Percentiles rank a stretch among this genome's conserved stretches.
phyloP scores from a whole-genome alignment of 2,329 filamentous ascomycete species.

The Stromatinia cepivora region DNA sequence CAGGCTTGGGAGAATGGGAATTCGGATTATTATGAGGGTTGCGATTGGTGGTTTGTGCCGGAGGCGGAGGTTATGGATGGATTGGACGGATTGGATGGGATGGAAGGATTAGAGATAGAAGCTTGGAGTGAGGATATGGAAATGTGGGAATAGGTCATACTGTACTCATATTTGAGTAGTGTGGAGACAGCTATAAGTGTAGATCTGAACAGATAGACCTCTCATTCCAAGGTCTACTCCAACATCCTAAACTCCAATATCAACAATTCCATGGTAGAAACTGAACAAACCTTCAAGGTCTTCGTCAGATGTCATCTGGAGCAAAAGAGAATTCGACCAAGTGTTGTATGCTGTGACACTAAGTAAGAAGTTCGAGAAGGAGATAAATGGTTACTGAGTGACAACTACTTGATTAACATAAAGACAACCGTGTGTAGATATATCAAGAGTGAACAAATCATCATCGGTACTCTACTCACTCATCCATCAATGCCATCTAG shows the following conservation, averaged over 20 bases:
- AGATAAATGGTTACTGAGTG: background rate
- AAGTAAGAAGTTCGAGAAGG: background rate
- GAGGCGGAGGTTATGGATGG: background rate
- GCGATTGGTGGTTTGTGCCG: background rate
- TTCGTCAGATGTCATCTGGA: accelerated
- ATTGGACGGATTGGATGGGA: background rate
- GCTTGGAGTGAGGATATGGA: background rate
- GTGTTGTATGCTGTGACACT: background rate
- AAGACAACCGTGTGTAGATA: background rate
- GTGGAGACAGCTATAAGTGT: no score
- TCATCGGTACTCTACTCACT: no score
- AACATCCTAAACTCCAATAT: accelerated
- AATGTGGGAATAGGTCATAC: background rate
- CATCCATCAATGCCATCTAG: background rate
- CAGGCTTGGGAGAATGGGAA: background rate
- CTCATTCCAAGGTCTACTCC: background rate
- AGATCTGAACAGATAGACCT: background rate
- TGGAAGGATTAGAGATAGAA: background rate
- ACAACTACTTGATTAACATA: background rate
- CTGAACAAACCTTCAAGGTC: background rate
- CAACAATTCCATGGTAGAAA: no score
- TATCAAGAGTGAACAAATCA: background rate
- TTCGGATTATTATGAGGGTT: background rate
- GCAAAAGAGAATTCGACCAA: background rate
- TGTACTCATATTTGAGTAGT: background rate